phyloP scores from a whole-genome alignment of 78 protist species.

The Planoprotostelium fungivorum region DNA sequence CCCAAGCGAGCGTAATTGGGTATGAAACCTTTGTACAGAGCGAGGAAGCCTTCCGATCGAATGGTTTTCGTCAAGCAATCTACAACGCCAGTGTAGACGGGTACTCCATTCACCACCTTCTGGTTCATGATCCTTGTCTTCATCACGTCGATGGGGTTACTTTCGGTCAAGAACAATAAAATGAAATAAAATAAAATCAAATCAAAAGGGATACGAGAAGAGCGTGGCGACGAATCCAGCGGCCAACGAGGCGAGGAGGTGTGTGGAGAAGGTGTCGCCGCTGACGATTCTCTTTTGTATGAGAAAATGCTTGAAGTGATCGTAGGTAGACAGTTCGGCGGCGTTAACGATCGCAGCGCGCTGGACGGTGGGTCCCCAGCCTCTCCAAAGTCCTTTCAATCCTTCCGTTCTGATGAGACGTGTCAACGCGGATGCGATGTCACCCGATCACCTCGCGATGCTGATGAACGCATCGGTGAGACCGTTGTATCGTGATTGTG shows the following conservation, averaged over 20 bases:
- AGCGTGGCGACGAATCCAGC: slow-evolving; percentile 64
- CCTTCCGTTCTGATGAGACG: slow-evolving; percentile 34
- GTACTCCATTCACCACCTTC: slow-evolving; percentile 15
- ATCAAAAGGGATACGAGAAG: slow-evolving; percentile 17
- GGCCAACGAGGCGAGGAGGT: slow-evolving; percentile 13
- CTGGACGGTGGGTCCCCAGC: slow-evolving; percentile 40
- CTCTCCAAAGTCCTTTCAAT: slow-evolving; percentile 32
- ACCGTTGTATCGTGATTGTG: slow-evolving; percentile 22
- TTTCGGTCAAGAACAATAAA: background rate
- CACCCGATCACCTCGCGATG: slow-evolving; percentile 12
- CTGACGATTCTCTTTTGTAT: background rate
- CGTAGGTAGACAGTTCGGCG: slow-evolving; percentile 44
- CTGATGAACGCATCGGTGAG: slow-evolving; percentile 23
- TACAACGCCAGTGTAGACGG: slow-evolving; percentile 19
- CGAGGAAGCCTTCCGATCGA: slow-evolving; percentile 41
- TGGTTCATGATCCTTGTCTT: slow-evolving; percentile 70
- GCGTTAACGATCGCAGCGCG: slow-evolving; percentile 60
- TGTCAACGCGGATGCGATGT: too few relatives aligned
- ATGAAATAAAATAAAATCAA: too few relatives aligned
- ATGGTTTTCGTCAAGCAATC: slow-evolving; percentile 49
- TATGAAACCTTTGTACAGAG: slow-evolving; percentile 53
- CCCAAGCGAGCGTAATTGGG: slow-evolving; percentile 50
- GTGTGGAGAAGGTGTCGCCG: slow-evolving; percentile 32
- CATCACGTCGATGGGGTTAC: slow-evolving; percentile 19
- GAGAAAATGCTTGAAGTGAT: slow-evolving; percentile 39